Conservation (phyloP, 2,329 filamentous ascomycete species). For the Paracoccidioides brasiliensis region DNA sequence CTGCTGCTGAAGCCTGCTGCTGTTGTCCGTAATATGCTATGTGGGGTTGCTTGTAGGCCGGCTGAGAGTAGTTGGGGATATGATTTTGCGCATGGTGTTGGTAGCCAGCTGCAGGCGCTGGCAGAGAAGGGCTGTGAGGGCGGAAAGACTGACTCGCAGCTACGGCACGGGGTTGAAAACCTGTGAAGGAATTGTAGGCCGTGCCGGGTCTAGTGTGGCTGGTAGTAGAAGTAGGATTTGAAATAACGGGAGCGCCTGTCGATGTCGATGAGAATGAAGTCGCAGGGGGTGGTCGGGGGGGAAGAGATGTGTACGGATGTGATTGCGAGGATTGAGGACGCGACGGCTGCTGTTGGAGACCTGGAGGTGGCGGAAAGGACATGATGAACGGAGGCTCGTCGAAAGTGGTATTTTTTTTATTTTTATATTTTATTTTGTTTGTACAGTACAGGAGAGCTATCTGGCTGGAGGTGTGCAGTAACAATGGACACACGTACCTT, state of each 20-base stretch:
- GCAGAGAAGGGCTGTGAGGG: constrained; percentile 21
- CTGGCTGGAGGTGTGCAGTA: constrained; percentile 7
- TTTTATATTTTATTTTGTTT: constrained; percentile 7
- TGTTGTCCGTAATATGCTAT: constrained; percentile 36
- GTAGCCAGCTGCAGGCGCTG: constrained; percentile 28
- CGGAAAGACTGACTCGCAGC: constrained; percentile 31
- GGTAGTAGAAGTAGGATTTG: constrained; percentile 13
- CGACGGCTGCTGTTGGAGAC: constrained; percentile 39
- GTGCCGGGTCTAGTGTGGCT: constrained; percentile 22
- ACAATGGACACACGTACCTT: constrained; percentile 12
- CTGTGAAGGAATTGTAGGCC: constrained; percentile 36
- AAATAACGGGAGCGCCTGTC: constrained; percentile 16
- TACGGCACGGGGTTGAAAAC: constrained; percentile 49
- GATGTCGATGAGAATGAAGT: constrained; percentile 24
- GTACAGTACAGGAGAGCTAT: not conserved
- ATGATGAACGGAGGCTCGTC: constrained; percentile 45
- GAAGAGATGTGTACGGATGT: constrained; percentile 49
- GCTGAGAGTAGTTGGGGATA: constrained; percentile 15
- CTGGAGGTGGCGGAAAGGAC: constrained; percentile 80
- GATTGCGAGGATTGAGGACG: constrained; percentile 27
- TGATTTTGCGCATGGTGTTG: constrained; percentile 27
- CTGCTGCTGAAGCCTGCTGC: constrained; percentile 24
- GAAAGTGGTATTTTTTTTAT: not conserved
- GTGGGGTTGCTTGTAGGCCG: constrained; percentile 20
- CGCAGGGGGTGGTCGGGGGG: constrained; percentile 60